Conservation (phyloP, 2,329 filamentous ascomycete genomes). For the Rutstroemia sp. region DNA sequence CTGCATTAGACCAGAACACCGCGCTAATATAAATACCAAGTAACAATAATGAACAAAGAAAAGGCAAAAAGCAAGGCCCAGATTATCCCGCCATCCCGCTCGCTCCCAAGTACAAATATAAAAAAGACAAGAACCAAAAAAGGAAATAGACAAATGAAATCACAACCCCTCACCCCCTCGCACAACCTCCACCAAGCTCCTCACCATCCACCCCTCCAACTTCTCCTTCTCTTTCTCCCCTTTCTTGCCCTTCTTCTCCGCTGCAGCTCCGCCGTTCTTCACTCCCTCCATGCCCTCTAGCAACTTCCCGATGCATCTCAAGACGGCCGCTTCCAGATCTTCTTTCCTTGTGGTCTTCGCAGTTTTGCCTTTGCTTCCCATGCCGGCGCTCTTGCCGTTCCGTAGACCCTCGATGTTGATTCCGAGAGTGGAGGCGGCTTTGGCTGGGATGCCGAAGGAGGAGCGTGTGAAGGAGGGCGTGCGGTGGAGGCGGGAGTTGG, state of each 20-base stretch:
- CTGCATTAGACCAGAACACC: too few species aligned
- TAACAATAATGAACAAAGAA: too few species aligned
- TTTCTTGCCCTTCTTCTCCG: conserved; percentile 3
- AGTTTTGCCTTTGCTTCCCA: not conserved
- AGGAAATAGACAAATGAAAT: too few species aligned
- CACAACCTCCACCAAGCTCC: conserved; percentile 14
- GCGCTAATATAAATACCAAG: too few species aligned
- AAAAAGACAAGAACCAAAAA: too few species aligned
- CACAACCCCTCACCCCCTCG: conserved; percentile 9
- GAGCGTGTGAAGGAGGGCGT: conserved; percentile 2
- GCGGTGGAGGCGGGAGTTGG: not conserved
- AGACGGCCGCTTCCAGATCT: conserved; percentile 2
- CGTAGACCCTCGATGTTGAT: not conserved
- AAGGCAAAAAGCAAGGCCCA: too few species aligned
- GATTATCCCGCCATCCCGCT: too few species aligned
- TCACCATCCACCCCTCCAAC: conserved; percentile 8
- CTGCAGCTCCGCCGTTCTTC: not conserved
- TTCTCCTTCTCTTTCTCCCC: not conserved
- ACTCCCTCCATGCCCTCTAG: conserved; percentile 7
- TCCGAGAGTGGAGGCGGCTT: conserved; percentile 13
- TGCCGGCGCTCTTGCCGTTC: not conserved
- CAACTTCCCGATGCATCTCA: conserved; percentile 5
- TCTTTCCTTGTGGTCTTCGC: not conserved
- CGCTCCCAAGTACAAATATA: too few species aligned
- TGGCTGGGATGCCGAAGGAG: conserved; percentile 8